phyloP scores from a whole-genome alignment of 2,329 filamentous ascomycete species.

The Colletotrichum cereale region DNA sequence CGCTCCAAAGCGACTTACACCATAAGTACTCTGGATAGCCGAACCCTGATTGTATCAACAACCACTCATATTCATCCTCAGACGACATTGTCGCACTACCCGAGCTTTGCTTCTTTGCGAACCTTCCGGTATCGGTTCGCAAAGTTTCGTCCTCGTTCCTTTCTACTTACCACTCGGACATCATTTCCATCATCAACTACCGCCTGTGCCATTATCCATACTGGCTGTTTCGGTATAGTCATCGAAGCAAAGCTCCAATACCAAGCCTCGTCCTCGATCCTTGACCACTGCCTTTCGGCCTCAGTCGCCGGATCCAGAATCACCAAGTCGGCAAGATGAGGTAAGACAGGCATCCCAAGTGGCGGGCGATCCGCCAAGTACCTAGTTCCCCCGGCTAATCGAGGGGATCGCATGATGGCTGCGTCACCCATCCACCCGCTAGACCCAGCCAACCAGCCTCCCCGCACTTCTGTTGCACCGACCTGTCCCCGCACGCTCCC shows the following conservation, averaged over 20 bases:
- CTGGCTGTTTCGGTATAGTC: not conserved
- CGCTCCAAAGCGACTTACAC: not conserved
- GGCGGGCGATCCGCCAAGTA: conserved; percentile 14
- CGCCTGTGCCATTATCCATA: conserved; percentile 10
- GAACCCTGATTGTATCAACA: not conserved
- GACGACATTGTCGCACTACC: not conserved
- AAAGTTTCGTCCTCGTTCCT: not conserved
- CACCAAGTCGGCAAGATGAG: conserved; percentile 32
- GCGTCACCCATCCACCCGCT: conserved; percentile 37
- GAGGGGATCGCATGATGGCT: conserved; percentile 39
- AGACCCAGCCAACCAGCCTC: conserved; percentile 35
- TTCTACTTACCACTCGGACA: not conserved
- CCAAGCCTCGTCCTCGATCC: conserved; percentile 3
- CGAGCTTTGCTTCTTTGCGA: not conserved
- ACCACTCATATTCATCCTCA: not conserved
- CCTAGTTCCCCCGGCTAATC: conserved; percentile 24
- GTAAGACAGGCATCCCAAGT: conserved; percentile 26
- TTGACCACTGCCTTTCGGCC: conserved; percentile 17
- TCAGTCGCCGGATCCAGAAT: conserved; percentile 7
- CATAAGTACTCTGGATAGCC: not conserved
- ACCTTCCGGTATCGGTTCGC: not conserved
- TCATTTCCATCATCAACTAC: not conserved
- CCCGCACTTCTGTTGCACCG: conserved; percentile 37
- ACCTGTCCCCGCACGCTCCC: conserved; percentile 36
- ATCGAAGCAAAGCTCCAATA: not conserved